A percentile compares a stretch with the other conserved stretches of the same genome.
phyloP scores from a whole-genome alignment of 768 basidiomycete species.

The Chalciporus chontae region DNA sequence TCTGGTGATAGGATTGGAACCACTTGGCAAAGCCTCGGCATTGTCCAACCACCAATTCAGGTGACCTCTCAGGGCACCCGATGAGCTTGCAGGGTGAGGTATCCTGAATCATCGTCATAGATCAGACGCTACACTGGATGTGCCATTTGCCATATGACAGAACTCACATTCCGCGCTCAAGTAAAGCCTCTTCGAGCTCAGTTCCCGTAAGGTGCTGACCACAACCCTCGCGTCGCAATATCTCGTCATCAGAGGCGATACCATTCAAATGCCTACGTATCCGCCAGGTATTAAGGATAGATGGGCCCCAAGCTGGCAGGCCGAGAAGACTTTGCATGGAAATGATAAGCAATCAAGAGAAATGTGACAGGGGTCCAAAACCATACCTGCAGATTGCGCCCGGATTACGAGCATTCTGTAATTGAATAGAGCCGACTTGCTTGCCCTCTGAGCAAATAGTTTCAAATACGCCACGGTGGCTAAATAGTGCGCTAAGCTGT shows the following conservation, averaged over 20 bases:
- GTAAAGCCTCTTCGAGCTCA: slow-evolving; percentile 62
- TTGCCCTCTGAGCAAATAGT: slow-evolving; percentile 33
- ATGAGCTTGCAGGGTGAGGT: slow-evolving; percentile 30
- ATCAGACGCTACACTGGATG: neutral
- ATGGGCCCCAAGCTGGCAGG: slow-evolving; percentile 37
- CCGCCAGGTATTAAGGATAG: slow-evolving; percentile 30
- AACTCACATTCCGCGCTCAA: slow-evolving; percentile 77
- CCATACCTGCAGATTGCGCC: slow-evolving; percentile 59
- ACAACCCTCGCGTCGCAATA: slow-evolving; percentile 50
- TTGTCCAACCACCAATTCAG: slow-evolving; percentile 65
- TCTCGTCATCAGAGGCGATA: slow-evolving; percentile 58
- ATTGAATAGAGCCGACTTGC: slow-evolving; percentile 26
- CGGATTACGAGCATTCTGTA: slow-evolving; percentile 14
- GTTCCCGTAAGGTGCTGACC: slow-evolving; percentile 43
- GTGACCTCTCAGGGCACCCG: slow-evolving; percentile 45
- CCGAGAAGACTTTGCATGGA: slow-evolving; percentile 40
- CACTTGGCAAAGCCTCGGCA: slow-evolving; percentile 33
- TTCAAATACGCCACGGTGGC: slow-evolving; percentile 37
- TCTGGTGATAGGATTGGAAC: slow-evolving; percentile 40
- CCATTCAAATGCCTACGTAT: slow-evolving; percentile 35
- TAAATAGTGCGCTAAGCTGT: slow-evolving; percentile 39
- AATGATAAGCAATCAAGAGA: neutral
- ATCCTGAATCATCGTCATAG: slow-evolving; percentile 36
- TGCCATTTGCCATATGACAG: neutral
- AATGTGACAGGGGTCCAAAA: neutral